A percentile compares a stretch with the other conserved stretches of the same genome.
Evolutionary conservation across 306 rosid species (phyloP).

Genomic region (Lathyrus tuberosus): DNA sequence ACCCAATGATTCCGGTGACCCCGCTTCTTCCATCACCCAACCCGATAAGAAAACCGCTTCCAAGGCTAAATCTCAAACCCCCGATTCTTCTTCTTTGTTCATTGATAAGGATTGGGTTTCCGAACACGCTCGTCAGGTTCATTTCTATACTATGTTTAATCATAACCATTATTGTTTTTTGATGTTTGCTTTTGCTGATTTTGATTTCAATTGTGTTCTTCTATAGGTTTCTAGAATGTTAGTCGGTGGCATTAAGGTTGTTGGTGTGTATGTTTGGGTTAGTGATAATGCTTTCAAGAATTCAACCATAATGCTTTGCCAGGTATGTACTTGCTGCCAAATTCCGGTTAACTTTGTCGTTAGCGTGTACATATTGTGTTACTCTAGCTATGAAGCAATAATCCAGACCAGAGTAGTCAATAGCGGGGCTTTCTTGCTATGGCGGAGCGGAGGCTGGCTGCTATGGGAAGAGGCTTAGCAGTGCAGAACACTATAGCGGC

Average conservation of each 20-base stretch:
- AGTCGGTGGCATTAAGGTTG: conserved; percentile 80
- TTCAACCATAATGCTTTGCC: conserved; percentile 71
- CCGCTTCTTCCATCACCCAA: conserved; percentile 60
- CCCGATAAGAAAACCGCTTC: conserved; percentile 54
- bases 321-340: conserved; percentile 46
- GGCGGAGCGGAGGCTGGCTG: too few species aligned
- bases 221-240: conserved; percentile 71
- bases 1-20: conserved; percentile 65
- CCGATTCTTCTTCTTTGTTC: conserved; percentile 61
- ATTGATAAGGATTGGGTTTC: conserved; percentile 86
- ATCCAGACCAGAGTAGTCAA: too few species aligned
- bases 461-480: too few species aligned
- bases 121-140: conserved; percentile 85
- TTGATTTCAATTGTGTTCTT: conserved; percentile 4
- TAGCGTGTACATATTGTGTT: background rate
- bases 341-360: background rate
- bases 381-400: background rate
- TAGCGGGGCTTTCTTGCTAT: too few species aligned
- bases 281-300: conserved; percentile 70
- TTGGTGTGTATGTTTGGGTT: conserved; percentile 78
- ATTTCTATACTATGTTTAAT: background rate
- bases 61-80: conserved; percentile 53
- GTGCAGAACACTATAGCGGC: too few species aligned
- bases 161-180: background rate
- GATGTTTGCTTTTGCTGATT: background rate